phyloP scores from a whole-genome alignment of 345 rosid species.

The Cardamine occulta region DNA sequence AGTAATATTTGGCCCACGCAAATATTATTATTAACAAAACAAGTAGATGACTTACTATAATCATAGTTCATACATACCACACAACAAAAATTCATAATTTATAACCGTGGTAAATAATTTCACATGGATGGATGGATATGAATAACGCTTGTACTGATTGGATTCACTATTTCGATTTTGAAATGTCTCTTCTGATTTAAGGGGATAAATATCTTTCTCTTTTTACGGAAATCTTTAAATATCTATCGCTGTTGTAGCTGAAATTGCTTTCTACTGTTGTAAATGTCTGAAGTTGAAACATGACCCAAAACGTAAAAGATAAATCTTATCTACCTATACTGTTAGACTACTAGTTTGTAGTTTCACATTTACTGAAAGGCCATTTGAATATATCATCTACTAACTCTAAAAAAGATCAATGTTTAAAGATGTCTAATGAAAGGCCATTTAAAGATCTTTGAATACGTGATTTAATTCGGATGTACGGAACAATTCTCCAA shows the following conservation, averaged over 20 bases:
- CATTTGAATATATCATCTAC: too few relatives aligned
- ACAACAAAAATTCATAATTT: too few relatives aligned
- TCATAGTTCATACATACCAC: background rate
- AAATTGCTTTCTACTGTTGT: background rate
- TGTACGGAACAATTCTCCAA: background rate
- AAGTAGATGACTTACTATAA: background rate
- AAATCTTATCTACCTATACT: background rate
- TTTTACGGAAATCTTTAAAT: background rate
- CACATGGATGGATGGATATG: background rate
- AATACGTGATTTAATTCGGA: background rate
- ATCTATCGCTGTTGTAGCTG: background rate
- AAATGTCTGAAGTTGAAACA: background rate
- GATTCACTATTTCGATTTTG: background rate
- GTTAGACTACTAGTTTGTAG: background rate
- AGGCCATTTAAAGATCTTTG: too few relatives aligned
- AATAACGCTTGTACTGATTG: background rate
- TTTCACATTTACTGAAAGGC: too few relatives aligned
- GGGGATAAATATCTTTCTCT: background rate
- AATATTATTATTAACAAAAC: background rate
- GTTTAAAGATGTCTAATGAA: too few relatives aligned
- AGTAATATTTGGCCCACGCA: too few relatives aligned
- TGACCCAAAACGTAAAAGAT: background rate
- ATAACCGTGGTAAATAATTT: background rate
- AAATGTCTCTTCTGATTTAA: background rate
- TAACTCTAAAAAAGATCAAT: too few relatives aligned